Evolutionary conservation across 2,329 filamentous ascomycete genomes (phyloP).

Genomic region (Corinectria fuckeliana): DNA sequence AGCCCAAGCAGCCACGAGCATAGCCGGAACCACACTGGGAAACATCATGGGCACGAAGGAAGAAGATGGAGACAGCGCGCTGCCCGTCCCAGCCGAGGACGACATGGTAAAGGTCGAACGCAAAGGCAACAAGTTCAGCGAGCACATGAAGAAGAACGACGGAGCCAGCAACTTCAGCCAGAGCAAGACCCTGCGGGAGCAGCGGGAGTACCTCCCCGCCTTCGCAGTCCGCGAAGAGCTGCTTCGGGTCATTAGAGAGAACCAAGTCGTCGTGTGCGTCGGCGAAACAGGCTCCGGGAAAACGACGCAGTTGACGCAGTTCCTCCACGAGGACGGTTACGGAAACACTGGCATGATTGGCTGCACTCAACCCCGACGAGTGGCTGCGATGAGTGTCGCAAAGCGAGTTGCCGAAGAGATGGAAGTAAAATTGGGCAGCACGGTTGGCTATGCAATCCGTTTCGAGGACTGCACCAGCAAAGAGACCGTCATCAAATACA

Average conservation of each 20-base stretch:
- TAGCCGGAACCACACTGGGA: conserved; percentile 88
- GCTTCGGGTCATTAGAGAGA: conserved; percentile 89
- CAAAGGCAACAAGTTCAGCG: conserved; percentile 77
- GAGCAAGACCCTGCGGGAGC: conserved; percentile 87
- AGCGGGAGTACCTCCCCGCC: conserved; percentile 90
- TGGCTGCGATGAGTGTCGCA: conserved; percentile 98
- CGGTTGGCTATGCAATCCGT: conserved; percentile 95
- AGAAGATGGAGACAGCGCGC: conserved; percentile 88
- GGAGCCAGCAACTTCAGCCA: conserved; percentile 91
- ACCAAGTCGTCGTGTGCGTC: conserved; percentile 95
- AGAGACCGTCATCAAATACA: conserved; percentile 96
- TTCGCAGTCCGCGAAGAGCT: conserved; percentile 96
- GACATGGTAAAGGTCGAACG: conserved; percentile 60
- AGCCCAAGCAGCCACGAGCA: conserved; percentile 91
- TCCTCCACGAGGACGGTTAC: conserved; percentile 94
- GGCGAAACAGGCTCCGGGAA: conserved; percentile 98
- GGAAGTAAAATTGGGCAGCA: conserved; percentile 86
- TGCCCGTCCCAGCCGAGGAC: conserved; percentile 76
- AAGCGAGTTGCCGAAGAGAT: conserved; percentile 99
- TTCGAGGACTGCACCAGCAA: conserved; percentile 98
- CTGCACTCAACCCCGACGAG: conserved; percentile 94
- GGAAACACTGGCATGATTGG: conserved; percentile 88
- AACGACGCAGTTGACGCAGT: conserved; percentile 96
- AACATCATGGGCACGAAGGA: conserved; percentile 97
- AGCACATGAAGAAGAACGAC: conserved; percentile 86